Conservation (phyloP, 257 asterid genomes). For the Plantago ovata region DNA sequence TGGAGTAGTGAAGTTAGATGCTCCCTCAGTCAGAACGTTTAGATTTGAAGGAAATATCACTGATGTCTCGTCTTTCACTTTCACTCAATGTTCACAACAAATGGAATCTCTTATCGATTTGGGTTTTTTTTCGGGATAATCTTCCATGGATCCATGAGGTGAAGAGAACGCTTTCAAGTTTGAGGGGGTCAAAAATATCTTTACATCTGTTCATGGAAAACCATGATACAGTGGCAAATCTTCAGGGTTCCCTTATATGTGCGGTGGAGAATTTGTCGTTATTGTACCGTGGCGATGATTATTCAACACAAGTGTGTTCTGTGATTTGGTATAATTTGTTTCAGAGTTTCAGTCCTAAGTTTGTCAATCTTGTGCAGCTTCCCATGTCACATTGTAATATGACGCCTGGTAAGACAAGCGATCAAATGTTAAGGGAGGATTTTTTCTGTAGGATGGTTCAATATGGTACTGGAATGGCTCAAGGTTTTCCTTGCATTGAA, state of each 20-base stretch:
- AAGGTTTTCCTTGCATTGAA: too few species aligned
- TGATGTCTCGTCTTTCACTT: background rate
- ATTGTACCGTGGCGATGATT: background rate
- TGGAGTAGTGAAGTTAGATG: constrained; percentile 1
- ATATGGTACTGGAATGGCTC: too few species aligned
- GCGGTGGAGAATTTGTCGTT: too few species aligned
- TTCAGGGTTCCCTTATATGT: too few species aligned
- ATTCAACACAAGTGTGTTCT: background rate
- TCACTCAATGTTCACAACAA: background rate
- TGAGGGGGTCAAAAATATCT: too few species aligned
- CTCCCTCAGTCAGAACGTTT: background rate
- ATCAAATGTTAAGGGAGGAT: background rate
- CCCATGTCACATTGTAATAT: too few species aligned
- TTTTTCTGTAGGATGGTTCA: too few species aligned
- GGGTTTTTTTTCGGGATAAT: too few species aligned
- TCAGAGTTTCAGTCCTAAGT: background rate
- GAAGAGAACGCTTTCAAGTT: too few species aligned
- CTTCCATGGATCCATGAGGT: background rate
- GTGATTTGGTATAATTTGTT: background rate
- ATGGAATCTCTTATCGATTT: background rate
- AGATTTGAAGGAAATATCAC: background rate
- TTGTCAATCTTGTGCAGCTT: background rate
- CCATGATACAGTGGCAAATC: too few species aligned
- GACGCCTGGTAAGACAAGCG: background rate
- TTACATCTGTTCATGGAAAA: too few species aligned